A percentile compares a stretch with the other conserved stretches of the same genome.
Evolutionary conservation across 208 protist species (phyloP).

Genomic region (Wallacemonas sp.): DNA sequence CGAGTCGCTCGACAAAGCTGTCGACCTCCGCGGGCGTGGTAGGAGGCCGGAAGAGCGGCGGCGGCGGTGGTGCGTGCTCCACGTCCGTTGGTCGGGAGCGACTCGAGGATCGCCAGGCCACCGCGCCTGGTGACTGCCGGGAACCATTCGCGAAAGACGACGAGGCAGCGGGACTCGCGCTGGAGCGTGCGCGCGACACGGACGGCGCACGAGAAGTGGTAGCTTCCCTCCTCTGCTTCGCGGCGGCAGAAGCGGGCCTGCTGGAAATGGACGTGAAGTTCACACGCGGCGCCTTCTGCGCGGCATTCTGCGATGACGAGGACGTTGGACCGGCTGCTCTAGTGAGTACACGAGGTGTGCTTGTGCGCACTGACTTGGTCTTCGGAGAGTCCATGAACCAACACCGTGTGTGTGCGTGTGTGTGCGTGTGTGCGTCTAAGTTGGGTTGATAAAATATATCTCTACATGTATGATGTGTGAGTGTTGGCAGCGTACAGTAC

Average conservation of each 20-base stretch:
- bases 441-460: no score
- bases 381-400: slow-evolving; percentile 1
- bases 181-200: slow-evolving; percentile 2
- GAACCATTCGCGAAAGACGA: neutral
- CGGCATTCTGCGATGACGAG: neutral
- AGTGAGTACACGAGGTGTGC: slow-evolving; percentile 1
- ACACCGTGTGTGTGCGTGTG: neutral
- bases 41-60: slow-evolving; percentile 3
- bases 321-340: neutral
- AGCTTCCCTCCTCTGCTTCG: neutral
- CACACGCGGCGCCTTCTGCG: neutral
- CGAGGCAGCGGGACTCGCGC: neutral
- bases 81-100: neutral
- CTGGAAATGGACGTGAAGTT: neutral
- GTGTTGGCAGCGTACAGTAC: no score
- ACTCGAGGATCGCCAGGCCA: neutral
- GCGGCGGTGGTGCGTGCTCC: slow-evolving; percentile 2
- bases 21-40: slow-evolving; percentile 7
- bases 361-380: neutral
- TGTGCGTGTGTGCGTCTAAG: neutral
- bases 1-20: neutral
- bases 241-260: neutral
- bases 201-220: neutral
- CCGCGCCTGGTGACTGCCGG: neutral
- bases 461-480: no score